Base-by-base conservation (phyloP, 2,329 filamentous ascomycete species). In the Rhynchosporium secalis region DNA sequence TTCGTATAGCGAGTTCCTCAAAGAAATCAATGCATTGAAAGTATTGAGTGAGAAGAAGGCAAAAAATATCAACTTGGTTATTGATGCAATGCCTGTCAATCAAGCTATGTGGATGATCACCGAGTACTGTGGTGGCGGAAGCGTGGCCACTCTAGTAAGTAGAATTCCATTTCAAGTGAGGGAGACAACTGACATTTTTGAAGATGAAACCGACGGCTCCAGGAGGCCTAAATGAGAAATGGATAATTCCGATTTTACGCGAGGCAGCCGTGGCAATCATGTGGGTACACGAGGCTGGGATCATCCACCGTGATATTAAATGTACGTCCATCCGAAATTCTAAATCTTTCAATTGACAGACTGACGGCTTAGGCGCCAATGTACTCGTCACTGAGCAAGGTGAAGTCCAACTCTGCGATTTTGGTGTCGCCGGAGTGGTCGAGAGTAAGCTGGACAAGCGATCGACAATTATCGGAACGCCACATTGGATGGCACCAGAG, bases 91-190 rank as follows among this genome's bases (percentile, higher is more conserved):
- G 26, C 86, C 89, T 8, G 86, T 94, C 43, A 89, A 89, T 47
- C 87, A 89, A 69, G 85, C 91, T 64, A 87, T 96, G 78, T 96
- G 91, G 91, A 91, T 95, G 79, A 86, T 95, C 61, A 93, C 89
- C 63, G 90, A 95, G 76, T 92, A 93, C 75, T 93, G 91, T 70
- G 90, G 89, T 5, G 91, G 91, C 65, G 91, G 91, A 55, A 95
- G 91, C 74, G 88, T 96, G 74, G 88, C 84, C 67, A 93, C 83
- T 65, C 82, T 84, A 77, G 82, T 70, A 78, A 80, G 65, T 74
- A 78, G 43, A 78, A 79, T n/a, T 8, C 26, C n/a, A 20, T 65
- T 74, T 13, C 1, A 3, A 8, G 43, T 7, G 12, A 26, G 26
- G 15, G 8, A 7, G 15, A 47, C 12, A 36, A 47, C 38, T 66